Base-by-base conservation (phyloP, 345 rosid species). In the Melastoma malabathricum region DNA sequence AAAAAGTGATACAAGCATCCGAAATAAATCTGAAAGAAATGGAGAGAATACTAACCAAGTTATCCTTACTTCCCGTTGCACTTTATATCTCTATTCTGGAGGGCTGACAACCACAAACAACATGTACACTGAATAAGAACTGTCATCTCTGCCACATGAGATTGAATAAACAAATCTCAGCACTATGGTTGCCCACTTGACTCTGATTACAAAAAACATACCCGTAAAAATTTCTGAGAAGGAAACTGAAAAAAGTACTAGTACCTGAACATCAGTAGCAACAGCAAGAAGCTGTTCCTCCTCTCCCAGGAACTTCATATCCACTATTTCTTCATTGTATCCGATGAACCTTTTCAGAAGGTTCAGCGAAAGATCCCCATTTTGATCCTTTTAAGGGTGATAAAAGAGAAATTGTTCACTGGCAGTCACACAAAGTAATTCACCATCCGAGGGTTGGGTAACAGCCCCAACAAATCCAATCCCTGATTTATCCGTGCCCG, bases 11-110 rank as follows among this genome's bases (percentile, higher is more conserved):
- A 27, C n/a, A 27, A 27, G 31, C 31, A 27, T 27, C 6, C 31
- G 31, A 27, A 27, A 27, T 27, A 6, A 3, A 27, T 27, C 31
- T 27, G 3, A 27, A 3, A 27, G 31, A 27, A 27, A 27, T 27
- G 3, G 31, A 27, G 31, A 27, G 3, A 23, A 34, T 4, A 43
- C 96, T 73, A 80, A 86, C 96, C 69, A 60, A 78, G 53, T 75
- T 82, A 62, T 92, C 96, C 75, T 84, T 92, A 54, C 98, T 92
- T 65, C 98, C 96, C 1, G 95, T 80, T n/a, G n/a, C n/a, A n/a
- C n/a, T n/a, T n/a, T n/a, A n/a, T n/a, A n/a, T n/a, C n/a, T n/a
- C n/a, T n/a, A n/a, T n/a, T n/a, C n/a, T n/a, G n/a, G n/a, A n/a
- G n/a, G n/a, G n/a, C n/a, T n/a, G n/a, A n/a, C n/a, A n/a, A n/a